phyloP scores from a whole-genome alignment of 225 moss, liverwort and hornwort genomes.

The Anthoceros angustus region DNA sequence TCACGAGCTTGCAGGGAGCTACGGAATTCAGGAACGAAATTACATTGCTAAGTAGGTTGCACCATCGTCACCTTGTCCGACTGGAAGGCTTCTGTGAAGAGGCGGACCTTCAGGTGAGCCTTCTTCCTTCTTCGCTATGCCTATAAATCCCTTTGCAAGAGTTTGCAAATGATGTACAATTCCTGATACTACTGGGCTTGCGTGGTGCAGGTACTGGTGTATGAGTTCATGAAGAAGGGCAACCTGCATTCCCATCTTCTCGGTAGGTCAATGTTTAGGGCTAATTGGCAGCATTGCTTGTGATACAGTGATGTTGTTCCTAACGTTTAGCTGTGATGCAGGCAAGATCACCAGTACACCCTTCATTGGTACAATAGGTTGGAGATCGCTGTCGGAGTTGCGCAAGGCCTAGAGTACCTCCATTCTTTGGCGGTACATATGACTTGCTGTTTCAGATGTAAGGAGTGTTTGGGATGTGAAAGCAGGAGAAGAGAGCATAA shows the following conservation, averaged over 20 bases:
- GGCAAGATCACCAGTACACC: background rate
- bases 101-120: conserved; percentile 18
- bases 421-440: background rate
- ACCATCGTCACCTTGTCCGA: conserved; percentile 52
- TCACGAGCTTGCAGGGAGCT: conserved; percentile 13
- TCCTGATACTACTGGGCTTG: background rate
- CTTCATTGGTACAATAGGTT: background rate
- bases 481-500: too few species aligned
- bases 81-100: conserved; percentile 61
- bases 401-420: background rate
- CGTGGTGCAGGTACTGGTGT: conserved; percentile 52
- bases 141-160: background rate
- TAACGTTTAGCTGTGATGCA: background rate
- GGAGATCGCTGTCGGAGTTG: conserved; percentile 1
- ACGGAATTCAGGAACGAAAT: conserved; percentile 49
- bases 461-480: too few species aligned
- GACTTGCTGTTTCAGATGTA: background rate
- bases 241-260: conserved; percentile 26
- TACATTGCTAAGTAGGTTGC: conserved; percentile 35
- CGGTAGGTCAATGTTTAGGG: background rate
- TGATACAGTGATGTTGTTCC: background rate
- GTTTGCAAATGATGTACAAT: background rate
- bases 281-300: background rate
- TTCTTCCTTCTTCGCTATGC: background rate
- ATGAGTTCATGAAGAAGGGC: conserved; percentile 81